phyloP scores from a whole-genome alignment of 106 monocot genomes.

The Dactylorhiza incarnata region DNA sequence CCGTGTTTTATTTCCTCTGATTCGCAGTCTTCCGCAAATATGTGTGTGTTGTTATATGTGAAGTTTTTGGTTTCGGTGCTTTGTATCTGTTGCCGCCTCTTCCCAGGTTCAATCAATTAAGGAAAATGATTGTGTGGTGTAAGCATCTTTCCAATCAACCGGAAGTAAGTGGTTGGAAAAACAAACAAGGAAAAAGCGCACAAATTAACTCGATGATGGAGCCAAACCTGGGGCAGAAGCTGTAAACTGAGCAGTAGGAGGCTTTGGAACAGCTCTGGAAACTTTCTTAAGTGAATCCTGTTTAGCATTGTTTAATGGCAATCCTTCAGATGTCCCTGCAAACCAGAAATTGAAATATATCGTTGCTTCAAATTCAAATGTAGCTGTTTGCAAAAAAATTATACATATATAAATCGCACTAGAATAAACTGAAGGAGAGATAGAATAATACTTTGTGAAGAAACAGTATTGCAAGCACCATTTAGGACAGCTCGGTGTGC shows the following conservation, averaged over 20 bases:
- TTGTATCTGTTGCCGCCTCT: too few relatives aligned
- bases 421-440: neutral
- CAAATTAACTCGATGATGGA: neutral
- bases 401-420: neutral
- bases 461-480: constrained; percentile 23
- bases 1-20: too few relatives aligned
- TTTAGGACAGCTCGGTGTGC: constrained; percentile 21
- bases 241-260: neutral
- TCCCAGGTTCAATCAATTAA: too few relatives aligned
- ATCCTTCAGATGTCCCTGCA: neutral
- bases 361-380: too few relatives aligned
- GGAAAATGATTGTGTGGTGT: too few relatives aligned
- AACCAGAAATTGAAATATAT: neutral
- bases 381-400: too few relatives aligned
- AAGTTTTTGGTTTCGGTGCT: too few relatives aligned
- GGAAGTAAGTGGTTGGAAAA: too few relatives aligned
- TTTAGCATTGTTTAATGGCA: neutral
- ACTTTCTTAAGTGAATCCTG: neutral
- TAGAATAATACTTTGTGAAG: constrained; percentile 22
- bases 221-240: neutral
- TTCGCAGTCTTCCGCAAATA: too few relatives aligned
- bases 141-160: too few relatives aligned
- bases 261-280: neutral
- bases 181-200: neutral
- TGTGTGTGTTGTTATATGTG: too few relatives aligned